These are phyloP conservation scores for Talaromyces funiculosus DNA, from an alignment of 2,329 filamentous ascomycete species.

Conservation along the genomic window DNA sequence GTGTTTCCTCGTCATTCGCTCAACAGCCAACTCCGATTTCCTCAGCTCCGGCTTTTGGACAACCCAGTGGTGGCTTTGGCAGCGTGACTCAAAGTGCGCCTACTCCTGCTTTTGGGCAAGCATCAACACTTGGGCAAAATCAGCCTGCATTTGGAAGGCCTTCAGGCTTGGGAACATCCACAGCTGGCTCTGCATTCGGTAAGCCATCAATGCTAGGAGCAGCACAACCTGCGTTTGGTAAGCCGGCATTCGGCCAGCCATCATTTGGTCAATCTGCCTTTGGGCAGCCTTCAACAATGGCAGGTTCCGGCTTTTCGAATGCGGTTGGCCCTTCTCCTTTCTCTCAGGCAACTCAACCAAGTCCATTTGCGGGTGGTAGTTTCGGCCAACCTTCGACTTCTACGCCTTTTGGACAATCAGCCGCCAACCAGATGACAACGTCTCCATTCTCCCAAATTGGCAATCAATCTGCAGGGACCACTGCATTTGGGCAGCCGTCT, in stretches of 20 bases:
- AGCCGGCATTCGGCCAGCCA: conserved; percentile 32
- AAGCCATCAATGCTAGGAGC: conserved; percentile 22
- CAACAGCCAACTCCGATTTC: conserved; percentile 18
- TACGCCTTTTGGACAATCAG: conserved; percentile 42
- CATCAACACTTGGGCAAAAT: conserved; percentile 21
- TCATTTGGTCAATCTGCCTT: conserved; percentile 40
- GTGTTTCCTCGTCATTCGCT: conserved; percentile 20
- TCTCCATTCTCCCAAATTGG: conserved; percentile 29
- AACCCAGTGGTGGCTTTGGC: conserved; percentile 21
- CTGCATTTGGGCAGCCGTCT: conserved; percentile 13
- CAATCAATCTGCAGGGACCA: conserved; percentile 17
- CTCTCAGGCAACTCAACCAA: conserved; percentile 27
- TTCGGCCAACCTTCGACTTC: conserved; percentile 9
- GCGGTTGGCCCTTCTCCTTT: conserved; percentile 36
- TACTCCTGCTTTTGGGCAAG: conserved; percentile 29
- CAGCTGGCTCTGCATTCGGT: conserved; percentile 18
- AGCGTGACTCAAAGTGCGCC: conserved; percentile 16
- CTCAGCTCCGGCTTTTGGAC: conserved; percentile 21
- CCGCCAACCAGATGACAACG: conserved; percentile 21
- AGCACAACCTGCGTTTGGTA: conserved; percentile 38
- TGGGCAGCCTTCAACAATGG: conserved; percentile 22
- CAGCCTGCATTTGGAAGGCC: conserved; percentile 22
- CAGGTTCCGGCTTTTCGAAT: conserved; percentile 31
- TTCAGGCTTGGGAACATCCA: conserved; percentile 18
- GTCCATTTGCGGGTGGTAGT: conserved; percentile 1